Conservation (phyloP, 306 rosid genomes). For the Cicer arietinum region DNA sequence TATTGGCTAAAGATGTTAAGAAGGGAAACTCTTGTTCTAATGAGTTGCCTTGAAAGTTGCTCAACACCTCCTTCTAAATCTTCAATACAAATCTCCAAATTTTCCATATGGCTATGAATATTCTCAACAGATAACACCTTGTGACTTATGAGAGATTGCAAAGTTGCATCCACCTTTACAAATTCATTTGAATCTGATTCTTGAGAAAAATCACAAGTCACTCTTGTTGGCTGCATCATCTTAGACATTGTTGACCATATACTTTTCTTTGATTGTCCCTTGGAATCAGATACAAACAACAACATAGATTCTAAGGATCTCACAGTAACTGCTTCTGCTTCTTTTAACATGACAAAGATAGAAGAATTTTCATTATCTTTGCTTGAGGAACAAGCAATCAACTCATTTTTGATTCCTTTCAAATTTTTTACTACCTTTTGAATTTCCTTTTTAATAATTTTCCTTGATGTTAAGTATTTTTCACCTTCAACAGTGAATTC, state of each 20-base stretch:
- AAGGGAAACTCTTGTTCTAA: conserved; percentile 49
- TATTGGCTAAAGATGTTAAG: conserved; percentile 46
- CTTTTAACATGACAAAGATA: conserved; percentile 42
- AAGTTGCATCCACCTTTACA: conserved; percentile 41
- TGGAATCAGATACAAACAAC: conserved; percentile 41
- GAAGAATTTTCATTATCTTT: conserved; percentile 24
- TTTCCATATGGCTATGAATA: conserved; percentile 30
- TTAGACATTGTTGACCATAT: conserved; percentile 48
- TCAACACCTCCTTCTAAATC: conserved; percentile 44
- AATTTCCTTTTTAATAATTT: conserved; percentile 44
- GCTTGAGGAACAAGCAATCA: conserved; percentile 27
- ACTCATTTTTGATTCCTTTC: conserved; percentile 39
- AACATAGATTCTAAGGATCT: conserved; percentile 45
- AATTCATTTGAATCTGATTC: conserved; percentile 42
- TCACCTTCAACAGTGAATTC: conserved; percentile 40
- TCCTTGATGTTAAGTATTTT: conserved; percentile 48
- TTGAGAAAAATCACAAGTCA: conserved; percentile 44
- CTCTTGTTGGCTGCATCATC: conserved; percentile 46
- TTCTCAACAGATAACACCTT: conserved; percentile 36
- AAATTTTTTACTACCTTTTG: conserved; percentile 42
- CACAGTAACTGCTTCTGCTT: conserved; percentile 48
- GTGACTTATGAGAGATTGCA: conserved; percentile 41
- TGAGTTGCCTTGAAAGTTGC: conserved; percentile 44
- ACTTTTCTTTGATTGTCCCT: conserved; percentile 44
- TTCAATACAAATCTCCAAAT: conserved; percentile 45